Evolutionary conservation across 495 filamentous ascomycete species (phyloP).

Genomic region (Penicillium paxilli): DNA sequence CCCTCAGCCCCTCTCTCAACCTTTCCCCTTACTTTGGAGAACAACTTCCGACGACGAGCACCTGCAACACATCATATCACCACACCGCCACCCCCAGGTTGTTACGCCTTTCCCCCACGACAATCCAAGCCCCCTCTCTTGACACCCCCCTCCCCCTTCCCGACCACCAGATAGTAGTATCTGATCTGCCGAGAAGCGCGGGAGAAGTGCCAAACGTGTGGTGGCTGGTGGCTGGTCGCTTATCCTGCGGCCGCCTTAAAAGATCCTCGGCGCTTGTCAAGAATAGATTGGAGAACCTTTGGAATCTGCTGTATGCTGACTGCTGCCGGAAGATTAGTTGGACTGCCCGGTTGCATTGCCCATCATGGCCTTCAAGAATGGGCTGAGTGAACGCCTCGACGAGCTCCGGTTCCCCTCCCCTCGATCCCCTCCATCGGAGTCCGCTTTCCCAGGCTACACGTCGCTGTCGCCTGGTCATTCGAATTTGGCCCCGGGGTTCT

Average conservation of each 20-base stretch:
- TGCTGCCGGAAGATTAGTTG: slow-evolving; percentile 28
- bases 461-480: slow-evolving; percentile 67
- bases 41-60: slow-evolving; percentile 14
- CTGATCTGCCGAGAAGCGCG: slow-evolving; percentile 4
- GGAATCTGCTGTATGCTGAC: slow-evolving; percentile 5
- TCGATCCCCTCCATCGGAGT: slow-evolving; percentile 69
- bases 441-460: slow-evolving; percentile 67
- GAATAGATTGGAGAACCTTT: too few relatives aligned
- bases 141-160: too few relatives aligned
- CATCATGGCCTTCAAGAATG: slow-evolving; percentile 67
- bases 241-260: slow-evolving; percentile 6
- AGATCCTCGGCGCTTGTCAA: slow-evolving; percentile 3
- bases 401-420: slow-evolving; percentile 78
- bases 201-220: not conserved
- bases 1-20: slow-evolving; percentile 44
- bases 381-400: slow-evolving; percentile 65
- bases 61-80: too few relatives aligned
- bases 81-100: slow-evolving; percentile 39
- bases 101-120: too few relatives aligned
- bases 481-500: slow-evolving; percentile 54
- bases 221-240: slow-evolving; percentile 1
- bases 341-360: slow-evolving; percentile 27
- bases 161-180: slow-evolving; percentile 1
- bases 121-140: too few relatives aligned
- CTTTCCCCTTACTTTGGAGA: slow-evolving; percentile 38